Evolutionary conservation across 169 alveolate genomes (phyloP).

Genomic region (Miamiensis avidus): DNA sequence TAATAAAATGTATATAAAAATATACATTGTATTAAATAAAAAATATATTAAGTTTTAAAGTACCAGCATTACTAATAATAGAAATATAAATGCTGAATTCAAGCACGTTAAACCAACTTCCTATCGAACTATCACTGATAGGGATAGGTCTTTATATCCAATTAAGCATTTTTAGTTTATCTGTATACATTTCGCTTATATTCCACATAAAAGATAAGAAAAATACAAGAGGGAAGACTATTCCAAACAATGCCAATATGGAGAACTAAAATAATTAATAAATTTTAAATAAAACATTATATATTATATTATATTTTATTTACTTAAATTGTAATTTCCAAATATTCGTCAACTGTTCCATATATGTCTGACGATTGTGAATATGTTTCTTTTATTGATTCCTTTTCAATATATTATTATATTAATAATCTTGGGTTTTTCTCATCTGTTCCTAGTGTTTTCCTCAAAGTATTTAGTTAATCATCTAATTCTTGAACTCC

Average conservation of each 20-base stretch:
- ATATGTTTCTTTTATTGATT: conserved; percentile 18
- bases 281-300: too few species aligned
- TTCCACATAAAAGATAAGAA: conserved; percentile 30
- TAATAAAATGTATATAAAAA: too few species aligned
- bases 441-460: neutral
- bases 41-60: too few species aligned
- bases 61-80: conserved; percentile 15
- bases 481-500: neutral
- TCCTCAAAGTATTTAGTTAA: neutral
- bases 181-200: conserved; percentile 24
- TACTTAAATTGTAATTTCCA: conserved; percentile 30
- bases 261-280: too few species aligned
- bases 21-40: neutral
- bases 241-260: conserved; percentile 23
- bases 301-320: too few species aligned
- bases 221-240: conserved; percentile 23
- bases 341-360: conserved; percentile 37
- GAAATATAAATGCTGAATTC: conserved; percentile 20
- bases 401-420: conserved; percentile 6
- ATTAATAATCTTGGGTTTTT: neutral
- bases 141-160: conserved; percentile 32
- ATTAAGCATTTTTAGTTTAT: conserved; percentile 19
- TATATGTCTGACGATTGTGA: conserved; percentile 14
- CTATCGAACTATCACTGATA: conserved; percentile 20
- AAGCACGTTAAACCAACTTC: conserved; percentile 7